Evolutionary conservation across 164 flowering plant genomes (phyloP).

Genomic region (Vitis vinifera): ASM3070453v1 NC_081805.1:23964501-23965000

Average conservation of each 20-base stretch:
- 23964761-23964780: slow-evolving; percentile 82
- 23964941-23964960: no score
- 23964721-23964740: slow-evolving; percentile 78
- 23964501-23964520: slow-evolving; percentile 10
- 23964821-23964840: slow-evolving; percentile 57
- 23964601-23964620: slow-evolving; percentile 10
- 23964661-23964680: slow-evolving; percentile 85
- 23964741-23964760: slow-evolving; percentile 79
- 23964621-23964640: slow-evolving; percentile 45
- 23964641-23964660: slow-evolving; percentile 58
- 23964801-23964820: slow-evolving; percentile 59
- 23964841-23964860: not conserved
- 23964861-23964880: no score
- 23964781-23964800: slow-evolving; percentile 79
- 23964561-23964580: slow-evolving; percentile 7
- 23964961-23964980: no score
- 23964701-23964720: slow-evolving; percentile 74
- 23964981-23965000: no score
- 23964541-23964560: slow-evolving; percentile 11
- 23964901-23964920: no score
- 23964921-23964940: no score
- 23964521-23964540: slow-evolving; percentile 7
- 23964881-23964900: not conserved
- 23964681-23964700: slow-evolving; percentile 83
- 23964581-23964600: slow-evolving; percentile 9